A percentile compares a stretch with the other conserved stretches of the same genome.
Evolutionary conservation across 306 rosid species (phyloP).

Genomic region (Begonia masoniana): DNA sequence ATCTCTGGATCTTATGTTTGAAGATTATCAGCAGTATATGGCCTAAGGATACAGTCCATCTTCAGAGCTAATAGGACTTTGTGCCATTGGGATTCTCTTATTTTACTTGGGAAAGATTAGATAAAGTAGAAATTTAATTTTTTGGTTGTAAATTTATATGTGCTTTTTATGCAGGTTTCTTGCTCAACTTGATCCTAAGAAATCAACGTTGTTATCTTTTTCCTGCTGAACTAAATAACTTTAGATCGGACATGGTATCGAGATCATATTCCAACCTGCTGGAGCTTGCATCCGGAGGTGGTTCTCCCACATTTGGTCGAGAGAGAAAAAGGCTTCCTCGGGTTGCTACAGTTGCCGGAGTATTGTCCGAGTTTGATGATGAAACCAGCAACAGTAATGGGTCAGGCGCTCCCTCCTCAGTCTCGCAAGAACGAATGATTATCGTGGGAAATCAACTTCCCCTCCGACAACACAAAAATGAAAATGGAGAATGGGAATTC

Average conservation of each 20-base stretch:
- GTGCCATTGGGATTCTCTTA: too few relatives aligned
- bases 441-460: conserved; percentile 90
- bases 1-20: too few relatives aligned
- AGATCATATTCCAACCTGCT: conserved; percentile 81
- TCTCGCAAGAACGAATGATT: conserved; percentile 69
- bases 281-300: conserved; percentile 63
- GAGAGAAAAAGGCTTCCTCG: conserved; percentile 75
- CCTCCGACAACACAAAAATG: conserved; percentile 28
- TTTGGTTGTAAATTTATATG: too few relatives aligned
- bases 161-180: too few relatives aligned
- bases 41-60: too few relatives aligned
- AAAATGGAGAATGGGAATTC: conserved; percentile 50
- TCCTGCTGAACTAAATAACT: too few relatives aligned
- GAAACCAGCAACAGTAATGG: conserved; percentile 50
- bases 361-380: conserved; percentile 69
- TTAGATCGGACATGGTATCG: conserved; percentile 39
- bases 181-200: too few relatives aligned
- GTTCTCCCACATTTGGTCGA: conserved; percentile 40
- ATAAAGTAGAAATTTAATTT: too few relatives aligned
- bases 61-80: too few relatives aligned
- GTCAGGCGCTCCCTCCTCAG: conserved; percentile 70
- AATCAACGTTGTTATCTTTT: too few relatives aligned
- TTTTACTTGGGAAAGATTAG: too few relatives aligned
- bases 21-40: too few relatives aligned
- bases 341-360: conserved; percentile 77